Evolutionary conservation across 768 basidiomycete genomes (phyloP).

Genomic region (Galerina marginata): DNA sequence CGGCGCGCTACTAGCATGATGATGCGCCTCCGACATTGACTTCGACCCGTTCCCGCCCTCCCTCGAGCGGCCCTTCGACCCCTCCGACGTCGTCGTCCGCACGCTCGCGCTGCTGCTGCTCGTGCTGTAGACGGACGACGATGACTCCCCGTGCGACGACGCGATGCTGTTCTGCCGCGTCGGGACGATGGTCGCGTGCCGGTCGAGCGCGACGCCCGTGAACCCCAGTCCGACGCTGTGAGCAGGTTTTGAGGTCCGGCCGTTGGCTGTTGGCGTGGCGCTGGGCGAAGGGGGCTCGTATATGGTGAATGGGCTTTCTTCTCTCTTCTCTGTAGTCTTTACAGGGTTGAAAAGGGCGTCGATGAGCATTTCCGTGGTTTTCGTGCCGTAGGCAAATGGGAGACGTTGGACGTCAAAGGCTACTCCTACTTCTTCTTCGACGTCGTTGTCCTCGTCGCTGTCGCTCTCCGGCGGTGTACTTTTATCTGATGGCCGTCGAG

Average conservation of each 20-base stretch:
- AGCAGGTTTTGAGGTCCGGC: not conserved
- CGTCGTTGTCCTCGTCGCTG: conserved; percentile 9
- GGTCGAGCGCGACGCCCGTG: conserved; percentile 9
- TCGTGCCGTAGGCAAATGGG: conserved; percentile 60
- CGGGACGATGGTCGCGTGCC: not conserved
- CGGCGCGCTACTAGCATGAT: conserved; percentile 11
- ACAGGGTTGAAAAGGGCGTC: conserved; percentile 82
- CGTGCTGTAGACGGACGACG: conserved; percentile 18
- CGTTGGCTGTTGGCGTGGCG: not conserved
- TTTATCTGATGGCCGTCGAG: conserved; percentile 6
- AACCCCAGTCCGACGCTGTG: conserved; percentile 11
- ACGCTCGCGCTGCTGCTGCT: conserved; percentile 30
- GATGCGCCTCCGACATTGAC: conserved; percentile 5
- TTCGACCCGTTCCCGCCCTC: conserved; percentile 1
- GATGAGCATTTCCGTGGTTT: conserved; percentile 74
- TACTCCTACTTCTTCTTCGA: conserved; percentile 13
- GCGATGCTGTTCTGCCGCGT: conserved; percentile 1
- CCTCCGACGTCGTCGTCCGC: conserved; percentile 18
- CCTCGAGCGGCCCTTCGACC: conserved; percentile 9
- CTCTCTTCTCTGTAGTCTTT: conserved; percentile 44
- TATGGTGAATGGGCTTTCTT: conserved; percentile 49
- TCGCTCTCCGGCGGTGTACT: conserved; percentile 18
- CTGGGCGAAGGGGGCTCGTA: conserved; percentile 32
- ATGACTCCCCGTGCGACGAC: not conserved
- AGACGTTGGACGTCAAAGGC: conserved; percentile 49